Percentiles rank a stretch among this genome's conserved stretches.
These are phyloP conservation scores for Rhodotorula sp. DNA, from an alignment of 1,284 basidiomycete species.

Conservation along the genomic window DNA sequence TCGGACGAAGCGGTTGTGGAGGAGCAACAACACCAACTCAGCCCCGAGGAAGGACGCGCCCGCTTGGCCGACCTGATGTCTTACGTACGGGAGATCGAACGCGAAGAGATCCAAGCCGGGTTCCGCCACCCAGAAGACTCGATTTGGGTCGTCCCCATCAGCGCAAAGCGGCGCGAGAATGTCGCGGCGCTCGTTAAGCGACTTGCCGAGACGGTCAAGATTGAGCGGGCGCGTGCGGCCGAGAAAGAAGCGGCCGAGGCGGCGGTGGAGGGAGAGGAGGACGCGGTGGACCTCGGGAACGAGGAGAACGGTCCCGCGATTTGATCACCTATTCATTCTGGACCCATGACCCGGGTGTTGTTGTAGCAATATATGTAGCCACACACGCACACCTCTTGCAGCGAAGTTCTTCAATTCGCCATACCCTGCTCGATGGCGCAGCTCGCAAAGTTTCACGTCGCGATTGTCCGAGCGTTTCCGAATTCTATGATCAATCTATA, in stretches of 20 bases:
- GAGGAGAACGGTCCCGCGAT: neutral
- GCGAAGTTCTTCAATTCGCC: neutral
- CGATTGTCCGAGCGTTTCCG: too few relatives aligned
- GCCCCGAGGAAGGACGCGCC: conserved; percentile 10
- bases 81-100: conserved; percentile 50
- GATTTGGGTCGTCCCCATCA: conserved; percentile 63
- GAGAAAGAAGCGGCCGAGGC: conserved; percentile 39
- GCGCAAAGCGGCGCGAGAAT: conserved; percentile 78
- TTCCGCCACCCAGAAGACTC: conserved; percentile 53
- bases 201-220: conserved; percentile 65
- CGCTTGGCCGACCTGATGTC: neutral
- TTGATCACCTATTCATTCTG: neutral
- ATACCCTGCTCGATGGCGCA: too few relatives aligned
- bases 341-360: neutral
- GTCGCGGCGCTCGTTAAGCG: conserved; percentile 63
- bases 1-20: neutral
- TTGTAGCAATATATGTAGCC: conserved; percentile 5
- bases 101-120: conserved; percentile 62
- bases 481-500: neutral
- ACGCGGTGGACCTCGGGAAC: neutral
- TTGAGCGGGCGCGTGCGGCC: conserved; percentile 55
- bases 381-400: neutral
- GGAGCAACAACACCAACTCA: neutral
- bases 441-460: too few relatives aligned
- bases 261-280: conserved; percentile 8